Base-by-base conservation (phyloP, 495 filamentous ascomycete genomes). In the Collariella sp. region DNA sequence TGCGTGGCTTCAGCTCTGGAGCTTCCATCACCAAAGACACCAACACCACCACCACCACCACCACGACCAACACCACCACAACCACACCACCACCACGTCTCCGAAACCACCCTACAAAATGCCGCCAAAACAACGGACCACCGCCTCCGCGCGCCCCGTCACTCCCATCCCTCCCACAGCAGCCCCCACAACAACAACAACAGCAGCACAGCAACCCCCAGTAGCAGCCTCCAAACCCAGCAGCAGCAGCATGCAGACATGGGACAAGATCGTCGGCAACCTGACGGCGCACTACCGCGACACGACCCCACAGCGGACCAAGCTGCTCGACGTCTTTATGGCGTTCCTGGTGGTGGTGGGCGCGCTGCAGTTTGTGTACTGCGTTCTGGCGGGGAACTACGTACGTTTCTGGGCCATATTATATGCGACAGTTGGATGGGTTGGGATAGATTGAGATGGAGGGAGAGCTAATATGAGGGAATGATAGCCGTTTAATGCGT, bases 251-350 rank as follows among this genome's bases (percentile, higher is more conserved):
- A 33, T 29, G 7, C 62, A 65, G 52, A 56, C 45, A 42, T 66
- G 64, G 63, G 61, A 73, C 61, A 56, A 67, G 68, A 62, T 73
- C 65, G 53, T 77, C 69, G 55, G 71, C 71, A 71, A 79, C 74
- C 73, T 95, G 45, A 83, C 83, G 79, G 74, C 83, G 55, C 82
- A 88, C 62, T 98, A 98, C 70, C 63, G 81, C 22, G 70, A 85
- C 41, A 75, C 76, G 46, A 97, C 93, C 23, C 83, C 91, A 54
- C 89, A 94, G 78, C 84, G 91, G 34, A 90, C 87, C 42, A 89
- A 95, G 77, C 81, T 99, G 55, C 75, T 97, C 29, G 93, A 99
- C 71, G 80, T 77, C 16, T 99, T 97, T 71, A 84, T 97, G 86
- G 84, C 67, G 3, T 99, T 96, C 65, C 71, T 99, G 56, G 84